Evolutionary conservation across 768 basidiomycete genomes (phyloP), one percentile per base, ranked within the genome.

Genomic region (Steccherinum ochraceum): DNA sequence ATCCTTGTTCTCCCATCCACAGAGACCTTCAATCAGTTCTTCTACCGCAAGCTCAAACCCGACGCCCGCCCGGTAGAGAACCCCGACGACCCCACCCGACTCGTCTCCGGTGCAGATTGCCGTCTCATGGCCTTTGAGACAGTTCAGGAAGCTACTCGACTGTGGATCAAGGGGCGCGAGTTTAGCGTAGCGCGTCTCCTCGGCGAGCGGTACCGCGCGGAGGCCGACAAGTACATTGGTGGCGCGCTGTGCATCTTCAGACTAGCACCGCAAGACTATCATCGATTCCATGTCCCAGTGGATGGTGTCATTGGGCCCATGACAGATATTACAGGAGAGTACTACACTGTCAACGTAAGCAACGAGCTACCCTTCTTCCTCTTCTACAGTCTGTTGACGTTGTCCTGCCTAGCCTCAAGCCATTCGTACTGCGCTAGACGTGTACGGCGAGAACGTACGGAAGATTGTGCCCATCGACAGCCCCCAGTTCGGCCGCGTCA

Each of bases 81-180:
- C 7, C 86, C 83, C 0, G 77, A 86, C 1, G 81, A 99, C 63
- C 84, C 90, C 0, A 78, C 73, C 45, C 81, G 85, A 5, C 73
- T 95, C 12, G 89, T 97, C 51, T 87, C 85, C 51, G 83, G 81
- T n/a, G 96, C 94, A 1, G 95, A 99, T 71, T 97, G 90, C 63
- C 86, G 95, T n/a, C 77, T 96, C 53, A 93, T 97, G 86, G 81
- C 86, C 1, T 99, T 98, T 66, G 84, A 89, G 65, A 86, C 82
- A 0, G 84, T 96, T 5, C 72, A 69, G 45, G 89, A 91, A 50
- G 95, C 95, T 1, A 96, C 93, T 2, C 73, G 76, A 20, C 70
- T 99, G 0, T 99, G 95, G 95, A 95, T 98, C 70, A 97, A 98
- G 62, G 95, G 95, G 2, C 83, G 93, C 40, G 93, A 96, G 58